Conservation (phyloP, 129 eudicot species). For the Centrapalus pauciflorus region DNA sequence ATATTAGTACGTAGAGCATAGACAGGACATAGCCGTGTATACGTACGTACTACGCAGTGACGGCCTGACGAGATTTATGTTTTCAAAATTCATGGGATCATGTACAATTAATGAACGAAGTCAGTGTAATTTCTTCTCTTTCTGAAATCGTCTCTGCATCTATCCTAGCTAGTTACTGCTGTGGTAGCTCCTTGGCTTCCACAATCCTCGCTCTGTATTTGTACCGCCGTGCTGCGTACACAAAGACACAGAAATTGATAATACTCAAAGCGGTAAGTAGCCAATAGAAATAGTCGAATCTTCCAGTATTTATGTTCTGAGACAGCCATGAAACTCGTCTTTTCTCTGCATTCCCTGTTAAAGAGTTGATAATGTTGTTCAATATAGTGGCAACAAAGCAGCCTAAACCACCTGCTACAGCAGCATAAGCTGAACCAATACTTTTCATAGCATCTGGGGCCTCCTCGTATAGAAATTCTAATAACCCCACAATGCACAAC, state of each 20-base stretch:
- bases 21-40: too few species aligned
- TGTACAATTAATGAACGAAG: neutral
- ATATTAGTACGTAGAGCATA: too few species aligned
- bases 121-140: neutral
- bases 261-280: constrained; percentile 65
- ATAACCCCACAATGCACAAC: constrained; percentile 81
- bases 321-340: constrained; percentile 68
- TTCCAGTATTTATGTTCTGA: constrained; percentile 79
- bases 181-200: constrained; percentile 10
- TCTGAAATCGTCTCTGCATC: neutral
- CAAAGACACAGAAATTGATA: constrained; percentile 58
- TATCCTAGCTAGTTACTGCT: neutral
- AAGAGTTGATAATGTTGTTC: constrained; percentile 66
- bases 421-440: constrained; percentile 91
- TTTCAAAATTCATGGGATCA: neutral
- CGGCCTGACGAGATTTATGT: too few species aligned
- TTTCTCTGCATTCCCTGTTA: constrained; percentile 42
- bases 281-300: constrained; percentile 87
- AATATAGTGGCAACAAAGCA: constrained; percentile 72
- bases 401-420: constrained; percentile 90
- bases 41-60: too few species aligned
- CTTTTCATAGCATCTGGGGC: constrained; percentile 99
- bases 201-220: constrained; percentile 52
- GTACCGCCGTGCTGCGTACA: constrained; percentile 61
- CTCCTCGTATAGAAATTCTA: constrained; percentile 86